Evolutionary conservation across 2,329 filamentous ascomycete species (phyloP).

Genomic region (Xylariaceae sp.): DNA sequence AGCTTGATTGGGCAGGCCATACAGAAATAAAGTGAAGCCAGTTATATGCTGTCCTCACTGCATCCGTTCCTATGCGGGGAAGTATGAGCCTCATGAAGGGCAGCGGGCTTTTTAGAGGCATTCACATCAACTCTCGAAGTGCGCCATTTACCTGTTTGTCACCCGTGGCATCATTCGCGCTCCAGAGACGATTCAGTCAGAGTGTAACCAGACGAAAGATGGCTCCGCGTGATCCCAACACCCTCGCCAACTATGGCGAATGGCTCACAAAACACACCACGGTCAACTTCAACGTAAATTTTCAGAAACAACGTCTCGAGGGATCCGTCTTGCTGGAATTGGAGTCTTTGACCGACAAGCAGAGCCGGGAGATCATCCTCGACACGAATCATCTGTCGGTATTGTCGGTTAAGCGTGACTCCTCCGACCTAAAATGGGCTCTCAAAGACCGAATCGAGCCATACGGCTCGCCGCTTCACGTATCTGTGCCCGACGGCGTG

Average conservation of each 20-base stretch:
- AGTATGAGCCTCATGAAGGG: conserved; percentile 25
- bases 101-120: conserved; percentile 27
- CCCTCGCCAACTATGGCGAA: conserved; percentile 84
- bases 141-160: conserved; percentile 17
- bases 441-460: conserved; percentile 69
- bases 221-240: conserved; percentile 74
- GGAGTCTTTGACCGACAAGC: conserved; percentile 70
- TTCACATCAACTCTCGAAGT: conserved; percentile 29
- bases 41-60: neutral
- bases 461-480: conserved; percentile 68
- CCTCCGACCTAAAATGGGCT: conserved; percentile 63
- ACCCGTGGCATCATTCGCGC: conserved; percentile 11
- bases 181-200: conserved; percentile 15
- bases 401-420: conserved; percentile 67
- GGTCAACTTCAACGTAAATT: conserved; percentile 79
- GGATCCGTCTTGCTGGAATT: conserved; percentile 76
- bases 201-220: conserved; percentile 30
- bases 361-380: conserved; percentile 75
- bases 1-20: neutral
- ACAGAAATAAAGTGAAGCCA: neutral
- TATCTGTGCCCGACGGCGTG: conserved; percentile 57
- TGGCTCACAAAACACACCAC: conserved; percentile 83
- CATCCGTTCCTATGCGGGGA: conserved; percentile 25
- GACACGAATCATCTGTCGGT: conserved; percentile 86
- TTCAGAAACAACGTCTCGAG: conserved; percentile 71